Base-by-base conservation (phyloP, 164 flowering plant species). In the Cinnamomum micranthum region DNA sequence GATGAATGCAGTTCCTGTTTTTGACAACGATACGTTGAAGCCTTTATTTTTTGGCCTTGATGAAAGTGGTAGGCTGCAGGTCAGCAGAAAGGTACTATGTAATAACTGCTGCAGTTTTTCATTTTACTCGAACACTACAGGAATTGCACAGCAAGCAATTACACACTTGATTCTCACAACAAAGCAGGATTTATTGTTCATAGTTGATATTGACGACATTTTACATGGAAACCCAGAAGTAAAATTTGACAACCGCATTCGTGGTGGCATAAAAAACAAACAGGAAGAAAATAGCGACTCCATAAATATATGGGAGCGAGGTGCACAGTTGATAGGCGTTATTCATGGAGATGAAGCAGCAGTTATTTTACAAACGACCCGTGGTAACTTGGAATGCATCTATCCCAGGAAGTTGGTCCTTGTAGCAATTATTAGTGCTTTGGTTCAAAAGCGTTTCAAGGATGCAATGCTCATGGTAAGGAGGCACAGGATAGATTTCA, bases 311-410 rank as follows among this genome's bases (percentile, higher is more conserved):
- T 95, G 98, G 99, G 99, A 95, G 86, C 90, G 89, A 82, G 97
- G 97, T 77, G 92, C 99, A 50, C 88, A 84, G 79, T 71, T 95
- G 77, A 71, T 87, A 77, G 97, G 97, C 24, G 91, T 90, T 68
- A 84, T 95, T 74, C 92, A 95, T 86, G 98, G 98, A 74, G 97
- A 94, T 82, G 97, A 88, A 83, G 94, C 97, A 75, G 91, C 93
- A 73, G 85, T 91, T 66, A 75, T 95, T 76, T 23, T 95, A 41
- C 97, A 93, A 86, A 89, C 99, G 63, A 80, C 70, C 71, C 84
- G 99, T 14, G 98, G 99, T 75, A 95, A 91, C 77, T 82, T 95
- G 65, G 99, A 93, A 77, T 89, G 97, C 82, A 83, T 95, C 59
- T 91, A 91, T 77, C 97, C 99, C 2, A 87, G 99, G 84, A 93